Evolutionary conservation across 352 stramenopile genomes (phyloP), one percentile per base, ranked within the genome.

Genomic region (Pythium phragmitis): DNA sequence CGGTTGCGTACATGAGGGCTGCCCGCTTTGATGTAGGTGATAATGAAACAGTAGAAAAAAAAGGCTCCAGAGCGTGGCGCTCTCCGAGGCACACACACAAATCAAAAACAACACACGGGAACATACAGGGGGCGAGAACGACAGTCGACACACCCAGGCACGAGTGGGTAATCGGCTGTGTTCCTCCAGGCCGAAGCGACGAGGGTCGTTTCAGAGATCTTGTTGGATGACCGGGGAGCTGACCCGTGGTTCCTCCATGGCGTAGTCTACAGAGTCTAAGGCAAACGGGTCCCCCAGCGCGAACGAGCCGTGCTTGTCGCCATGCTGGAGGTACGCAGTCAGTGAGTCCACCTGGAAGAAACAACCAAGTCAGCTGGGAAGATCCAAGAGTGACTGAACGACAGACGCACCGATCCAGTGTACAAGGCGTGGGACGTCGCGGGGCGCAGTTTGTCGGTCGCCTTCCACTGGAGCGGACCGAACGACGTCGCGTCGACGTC

Each of bases 211-310:
- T 39, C 41, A 67, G 16, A 66, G 43, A 58, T 67, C 57, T n/a
- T 66, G 41, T 5, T 46, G 65, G 1, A 69, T 34, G 26, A 72
- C 59, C 1, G 66, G 53, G 3, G 66, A 72, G 33, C 59, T 62
- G 46, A 72, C 45, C 6, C 66, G 39, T 1, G 60, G 49, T 41
- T 72, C 66, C 17, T 72, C 60, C 53, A 72, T 64, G 11, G 41
- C 47, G 30, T 72, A 72, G 37, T 72, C 66, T n/a, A 48, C 46
- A 33, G 9, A 23, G 12, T 72, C 65, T 50, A 68, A 37, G 23
- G 45, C 9, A 49, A 65, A 69, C 30, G 63, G 16, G n/a, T 63
- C 52, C 19, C 45, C 57, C 26, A 61, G 9, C 7, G 57, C 1
- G 52, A 50, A 70, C 45, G 36, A 11, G 49, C 21, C 21, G 28